A percentile compares a stretch with the other conserved stretches of the same genome.
phyloP scores from a whole-genome alignment of 2,329 filamentous ascomycete genomes.

The Cadophora malorum region DNA sequence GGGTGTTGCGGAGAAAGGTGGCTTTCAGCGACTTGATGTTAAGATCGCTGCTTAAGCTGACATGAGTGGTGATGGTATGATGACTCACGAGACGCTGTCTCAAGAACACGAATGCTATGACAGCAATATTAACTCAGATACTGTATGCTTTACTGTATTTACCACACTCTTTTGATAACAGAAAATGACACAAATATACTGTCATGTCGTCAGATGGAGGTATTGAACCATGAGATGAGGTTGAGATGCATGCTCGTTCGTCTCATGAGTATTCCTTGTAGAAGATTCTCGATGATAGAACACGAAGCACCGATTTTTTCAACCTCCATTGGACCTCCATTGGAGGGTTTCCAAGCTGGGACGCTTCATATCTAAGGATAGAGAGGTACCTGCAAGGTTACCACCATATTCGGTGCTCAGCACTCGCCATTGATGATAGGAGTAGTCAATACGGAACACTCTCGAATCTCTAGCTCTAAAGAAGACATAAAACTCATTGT shows the following conservation, averaged over 20 bases:
- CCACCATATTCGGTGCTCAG: background rate
- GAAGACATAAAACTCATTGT: background rate
- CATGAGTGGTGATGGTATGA: background rate
- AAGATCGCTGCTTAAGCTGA: slow-evolving; percentile 28
- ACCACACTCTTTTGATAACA: slow-evolving; percentile 9
- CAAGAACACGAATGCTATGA: background rate
- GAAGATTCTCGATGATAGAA: background rate
- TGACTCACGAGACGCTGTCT: background rate
- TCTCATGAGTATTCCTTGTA: background rate
- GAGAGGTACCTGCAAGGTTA: background rate
- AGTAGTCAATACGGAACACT: background rate
- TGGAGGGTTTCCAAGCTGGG: background rate
- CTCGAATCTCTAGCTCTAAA: background rate
- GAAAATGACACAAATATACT: background rate
- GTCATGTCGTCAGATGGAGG: background rate
- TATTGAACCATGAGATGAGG: background rate
- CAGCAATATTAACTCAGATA: background rate
- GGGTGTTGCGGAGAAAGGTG: slow-evolving; percentile 67
- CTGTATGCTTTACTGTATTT: background rate
- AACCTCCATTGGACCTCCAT: background rate
- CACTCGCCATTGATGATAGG: background rate
- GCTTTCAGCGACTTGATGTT: slow-evolving; percentile 60
- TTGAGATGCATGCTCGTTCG: background rate
- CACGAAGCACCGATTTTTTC: background rate
- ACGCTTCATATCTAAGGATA: slow-evolving; percentile 2